These are phyloP conservation scores for Verticillium longisporum DNA, from an alignment of 2,329 filamentous ascomycete genomes.

Conservation along the genomic window DNA sequence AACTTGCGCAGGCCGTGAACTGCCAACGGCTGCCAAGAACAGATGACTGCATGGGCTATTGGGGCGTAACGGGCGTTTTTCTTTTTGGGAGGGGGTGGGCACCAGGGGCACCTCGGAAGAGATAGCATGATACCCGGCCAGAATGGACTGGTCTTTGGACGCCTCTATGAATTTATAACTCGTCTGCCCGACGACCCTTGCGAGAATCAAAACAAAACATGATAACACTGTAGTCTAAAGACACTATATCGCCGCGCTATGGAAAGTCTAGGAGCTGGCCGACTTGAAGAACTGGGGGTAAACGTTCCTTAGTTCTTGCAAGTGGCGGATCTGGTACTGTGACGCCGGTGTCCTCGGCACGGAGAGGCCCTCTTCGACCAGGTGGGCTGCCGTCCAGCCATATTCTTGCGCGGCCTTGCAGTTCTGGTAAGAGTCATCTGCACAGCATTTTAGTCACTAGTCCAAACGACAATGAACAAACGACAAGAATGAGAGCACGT, in stretches of 20 bases:
- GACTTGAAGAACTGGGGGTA: constrained; percentile 85
- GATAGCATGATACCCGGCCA: background rate
- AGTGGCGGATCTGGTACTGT: constrained; percentile 65
- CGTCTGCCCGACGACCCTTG: no score
- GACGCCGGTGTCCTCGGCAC: constrained; percentile 59
- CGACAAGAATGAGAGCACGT: constrained; percentile 26
- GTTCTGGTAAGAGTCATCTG: constrained; percentile 84
- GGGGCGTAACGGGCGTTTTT: background rate
- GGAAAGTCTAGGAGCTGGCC: background rate
- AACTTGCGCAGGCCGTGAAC: constrained; percentile 52
- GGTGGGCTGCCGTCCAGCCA: constrained; percentile 81
- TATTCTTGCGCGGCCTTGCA: constrained; percentile 68
- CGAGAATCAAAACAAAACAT: background rate
- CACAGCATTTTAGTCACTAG: constrained; percentile 2
- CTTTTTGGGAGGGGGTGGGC: background rate
- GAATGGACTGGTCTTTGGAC: background rate
- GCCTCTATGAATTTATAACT: background rate
- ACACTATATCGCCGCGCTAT: background rate
- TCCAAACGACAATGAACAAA: background rate
- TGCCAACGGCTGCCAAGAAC: background rate
- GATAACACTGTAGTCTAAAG: background rate
- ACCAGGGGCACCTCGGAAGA: background rate
- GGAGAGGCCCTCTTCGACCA: constrained; percentile 70
- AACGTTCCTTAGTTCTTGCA: constrained; percentile 66
- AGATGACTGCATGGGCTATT: background rate